phyloP scores from a whole-genome alignment of 345 rosid species.

The Corchorus olitorius region DNA sequence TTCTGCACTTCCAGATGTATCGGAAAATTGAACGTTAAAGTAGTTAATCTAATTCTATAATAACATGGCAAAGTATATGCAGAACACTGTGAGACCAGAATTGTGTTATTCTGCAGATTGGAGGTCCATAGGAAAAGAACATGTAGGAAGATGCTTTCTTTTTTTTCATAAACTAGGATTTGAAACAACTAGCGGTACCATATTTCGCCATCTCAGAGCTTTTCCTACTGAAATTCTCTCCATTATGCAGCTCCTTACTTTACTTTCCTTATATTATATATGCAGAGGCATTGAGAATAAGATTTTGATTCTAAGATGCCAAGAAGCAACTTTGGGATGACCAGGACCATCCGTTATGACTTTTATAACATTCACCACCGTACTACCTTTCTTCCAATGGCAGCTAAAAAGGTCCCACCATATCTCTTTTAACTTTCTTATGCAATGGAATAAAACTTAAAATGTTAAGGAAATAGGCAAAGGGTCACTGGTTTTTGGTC shows the following conservation, averaged over 20 bases:
- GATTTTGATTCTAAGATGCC: conserved; percentile 25
- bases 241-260: neutral
- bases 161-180: neutral
- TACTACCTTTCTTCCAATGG: neutral
- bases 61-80: neutral
- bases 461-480: conserved; percentile 8
- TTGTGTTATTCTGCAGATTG: conserved; percentile 5
- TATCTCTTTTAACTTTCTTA: neutral
- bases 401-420: neutral
- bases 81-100: neutral
- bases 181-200: neutral
- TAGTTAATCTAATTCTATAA: neutral
- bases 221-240: neutral
- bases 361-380: neutral
- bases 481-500: neutral
- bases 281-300: conserved; percentile 7
- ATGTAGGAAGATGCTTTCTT: neutral
- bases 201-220: neutral
- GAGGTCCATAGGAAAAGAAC: conserved; percentile 9
- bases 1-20: neutral
- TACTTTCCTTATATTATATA: neutral
- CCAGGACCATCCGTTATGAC: conserved; percentile 21
- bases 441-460: conserved; percentile 1
- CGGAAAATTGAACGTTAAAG: neutral
- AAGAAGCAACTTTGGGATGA: conserved; percentile 13